phyloP scores from a whole-genome alignment of 2,329 filamentous ascomycete species.

The Penicillium sp. region DNA sequence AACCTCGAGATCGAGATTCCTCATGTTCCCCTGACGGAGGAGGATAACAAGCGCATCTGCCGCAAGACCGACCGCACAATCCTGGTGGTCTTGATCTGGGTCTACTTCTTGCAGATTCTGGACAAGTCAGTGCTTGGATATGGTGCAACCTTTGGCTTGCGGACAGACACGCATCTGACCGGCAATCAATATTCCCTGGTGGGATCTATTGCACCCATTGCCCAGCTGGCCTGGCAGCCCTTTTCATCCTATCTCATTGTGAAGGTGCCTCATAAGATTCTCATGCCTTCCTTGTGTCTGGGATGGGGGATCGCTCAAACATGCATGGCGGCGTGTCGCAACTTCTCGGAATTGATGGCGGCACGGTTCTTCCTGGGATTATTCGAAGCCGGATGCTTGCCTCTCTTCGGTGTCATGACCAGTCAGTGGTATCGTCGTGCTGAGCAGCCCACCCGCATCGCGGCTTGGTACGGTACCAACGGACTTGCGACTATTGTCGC shows the following conservation, averaged over 20 bases:
- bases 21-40: slow-evolving; percentile 27
- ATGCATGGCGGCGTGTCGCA: slow-evolving; percentile 44
- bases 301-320: slow-evolving; percentile 48
- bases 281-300: slow-evolving; percentile 48
- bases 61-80: slow-evolving; percentile 58
- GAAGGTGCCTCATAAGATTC: slow-evolving; percentile 53
- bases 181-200: slow-evolving; percentile 54
- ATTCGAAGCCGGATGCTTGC: slow-evolving; percentile 48
- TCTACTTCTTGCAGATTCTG: slow-evolving; percentile 48
- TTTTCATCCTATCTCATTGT: slow-evolving; percentile 57
- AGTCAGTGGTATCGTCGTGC: slow-evolving; percentile 44
- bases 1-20: slow-evolving; percentile 14
- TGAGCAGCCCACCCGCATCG: slow-evolving; percentile 59
- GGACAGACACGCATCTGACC: slow-evolving; percentile 45
- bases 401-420: slow-evolving; percentile 42
- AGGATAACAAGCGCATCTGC: slow-evolving; percentile 50
- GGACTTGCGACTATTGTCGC: slow-evolving; percentile 54
- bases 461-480: slow-evolving; percentile 62
- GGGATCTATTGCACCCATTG: slow-evolving; percentile 53
- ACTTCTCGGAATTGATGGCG: slow-evolving; percentile 42
- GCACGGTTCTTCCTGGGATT: slow-evolving; percentile 50
- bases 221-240: slow-evolving; percentile 56
- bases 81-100: slow-evolving; percentile 44
- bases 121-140: slow-evolving; percentile 56
- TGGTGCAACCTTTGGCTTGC: slow-evolving; percentile 52